phyloP scores from a whole-genome alignment of 163 green algal species.

The Coccomyxa subellipsoidea region DNA sequence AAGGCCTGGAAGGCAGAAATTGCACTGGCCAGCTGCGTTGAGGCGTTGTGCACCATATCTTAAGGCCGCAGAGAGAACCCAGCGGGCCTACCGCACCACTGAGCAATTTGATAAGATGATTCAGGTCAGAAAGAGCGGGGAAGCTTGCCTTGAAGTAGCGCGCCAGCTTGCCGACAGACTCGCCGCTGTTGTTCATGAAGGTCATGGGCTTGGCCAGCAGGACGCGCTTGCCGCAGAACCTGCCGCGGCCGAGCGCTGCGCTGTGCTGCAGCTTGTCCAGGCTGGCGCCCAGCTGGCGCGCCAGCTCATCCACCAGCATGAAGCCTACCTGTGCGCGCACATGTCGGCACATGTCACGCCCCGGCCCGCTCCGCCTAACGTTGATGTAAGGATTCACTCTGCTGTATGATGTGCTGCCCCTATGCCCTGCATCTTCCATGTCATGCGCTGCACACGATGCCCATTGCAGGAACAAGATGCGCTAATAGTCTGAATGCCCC shows the following conservation, averaged over 20 bases:
- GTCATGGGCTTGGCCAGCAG: conserved; percentile 89
- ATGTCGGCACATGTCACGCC: not conserved
- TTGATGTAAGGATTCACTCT: too few species aligned
- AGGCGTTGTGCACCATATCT: too few species aligned
- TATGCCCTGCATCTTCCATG: not conserved
- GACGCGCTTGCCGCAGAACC: conserved; percentile 42
- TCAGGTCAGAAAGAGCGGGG: too few species aligned
- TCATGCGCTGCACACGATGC: not conserved
- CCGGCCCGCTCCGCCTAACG: not conserved
- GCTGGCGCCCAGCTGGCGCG: conserved; percentile 12
- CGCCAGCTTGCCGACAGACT: conserved; percentile 67
- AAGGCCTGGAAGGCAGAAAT: too few species aligned
- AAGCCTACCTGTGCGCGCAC: conserved; percentile 33
- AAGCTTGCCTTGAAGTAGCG: conserved; percentile 72
- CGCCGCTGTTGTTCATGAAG: conserved; percentile 93
- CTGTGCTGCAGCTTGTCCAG: conserved; percentile 56
- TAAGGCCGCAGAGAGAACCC: too few species aligned
- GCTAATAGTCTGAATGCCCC: too few species aligned
- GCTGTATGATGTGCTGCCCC: too few species aligned
- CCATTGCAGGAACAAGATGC: too few species aligned
- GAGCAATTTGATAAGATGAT: too few species aligned
- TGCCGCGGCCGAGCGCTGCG: conserved; percentile 54
- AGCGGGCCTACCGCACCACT: too few species aligned
- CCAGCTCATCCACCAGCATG: conserved; percentile 38
- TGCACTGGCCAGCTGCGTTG: too few species aligned